Conservation (phyloP, 768 basidiomycete species). For the Phlebiopsis gigantea region DNA sequence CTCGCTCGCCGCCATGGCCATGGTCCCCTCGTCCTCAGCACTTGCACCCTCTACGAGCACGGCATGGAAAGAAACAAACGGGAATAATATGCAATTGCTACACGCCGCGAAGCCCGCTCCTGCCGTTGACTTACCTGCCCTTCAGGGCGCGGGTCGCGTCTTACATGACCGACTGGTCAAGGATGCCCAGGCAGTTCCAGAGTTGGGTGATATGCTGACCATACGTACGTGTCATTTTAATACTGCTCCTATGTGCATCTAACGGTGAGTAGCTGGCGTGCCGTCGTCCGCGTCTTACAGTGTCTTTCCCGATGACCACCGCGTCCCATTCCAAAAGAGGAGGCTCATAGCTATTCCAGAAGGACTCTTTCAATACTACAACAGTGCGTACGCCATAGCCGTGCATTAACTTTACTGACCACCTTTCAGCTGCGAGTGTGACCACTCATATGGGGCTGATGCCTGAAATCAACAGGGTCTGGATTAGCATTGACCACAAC, state of each 20-base stretch:
- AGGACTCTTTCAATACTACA: slow-evolving; percentile 71
- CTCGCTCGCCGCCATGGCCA: slow-evolving; percentile 7
- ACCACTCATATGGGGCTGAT: slow-evolving; percentile 86
- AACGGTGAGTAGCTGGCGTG: slow-evolving; percentile 41
- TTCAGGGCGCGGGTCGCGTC: slow-evolving; percentile 63
- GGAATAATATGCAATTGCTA: slow-evolving; percentile 1
- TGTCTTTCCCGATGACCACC: slow-evolving; percentile 69
- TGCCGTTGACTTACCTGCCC: slow-evolving; percentile 51
- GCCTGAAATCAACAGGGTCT: slow-evolving; percentile 89
- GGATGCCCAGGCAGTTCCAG: slow-evolving; percentile 71
- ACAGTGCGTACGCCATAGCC: slow-evolving; percentile 36
- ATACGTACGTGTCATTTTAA: slow-evolving; percentile 40
- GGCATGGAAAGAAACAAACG: background rate
- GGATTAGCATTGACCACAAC: slow-evolving; percentile 93
- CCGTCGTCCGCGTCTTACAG: slow-evolving; percentile 76
- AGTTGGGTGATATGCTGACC: slow-evolving; percentile 63
- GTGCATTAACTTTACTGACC: slow-evolving; percentile 13
- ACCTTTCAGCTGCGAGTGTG: slow-evolving; percentile 50
- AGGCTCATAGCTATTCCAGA: slow-evolving; percentile 76
- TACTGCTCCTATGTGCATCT: background rate
- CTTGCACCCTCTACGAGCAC: background rate
- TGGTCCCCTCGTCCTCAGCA: slow-evolving; percentile 6
- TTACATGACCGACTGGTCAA: slow-evolving; percentile 66
- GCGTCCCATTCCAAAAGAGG: slow-evolving; percentile 76
- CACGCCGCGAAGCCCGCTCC: slow-evolving; percentile 17